Evolutionary conservation across 2,329 filamentous ascomycete species (phyloP).

Genomic region (Didymella exigua): DNA sequence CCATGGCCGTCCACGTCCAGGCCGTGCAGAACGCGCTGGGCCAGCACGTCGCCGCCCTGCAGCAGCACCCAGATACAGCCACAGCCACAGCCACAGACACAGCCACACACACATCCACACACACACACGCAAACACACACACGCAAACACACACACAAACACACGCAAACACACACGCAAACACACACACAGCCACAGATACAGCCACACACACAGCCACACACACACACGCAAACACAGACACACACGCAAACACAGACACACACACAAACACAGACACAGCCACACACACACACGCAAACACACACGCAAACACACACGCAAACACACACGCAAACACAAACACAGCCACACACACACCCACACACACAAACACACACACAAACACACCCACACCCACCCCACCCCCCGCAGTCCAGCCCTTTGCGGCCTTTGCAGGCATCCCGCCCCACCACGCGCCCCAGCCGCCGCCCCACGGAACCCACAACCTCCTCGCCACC

Average conservation of each 20-base stretch:
- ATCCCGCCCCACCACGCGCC: slow-evolving; percentile 13
- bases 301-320: not conserved
- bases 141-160: not conserved
- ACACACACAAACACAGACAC: too few species aligned
- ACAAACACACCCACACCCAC: slow-evolving; percentile 14
- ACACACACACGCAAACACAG: too few species aligned
- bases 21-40: slow-evolving; percentile 33
- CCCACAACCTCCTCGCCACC: slow-evolving; percentile 24
- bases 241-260: too few species aligned
- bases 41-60: slow-evolving; percentile 34
- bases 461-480: not conserved
- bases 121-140: not conserved
- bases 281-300: not conserved
- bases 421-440: slow-evolving; percentile 23
- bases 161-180: too few species aligned
- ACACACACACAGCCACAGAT: too few species aligned
- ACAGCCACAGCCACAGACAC: slow-evolving; percentile 14
- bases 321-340: not conserved
- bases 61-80: slow-evolving; percentile 35
- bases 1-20: slow-evolving; percentile 31
- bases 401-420: slow-evolving; percentile 11
- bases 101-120: not conserved
- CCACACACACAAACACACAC: not conserved
- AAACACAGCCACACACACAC: not conserved
- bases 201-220: too few species aligned